Base-by-base conservation (phyloP, 306 rosid species). In the Clitoria ternatea region DNA sequence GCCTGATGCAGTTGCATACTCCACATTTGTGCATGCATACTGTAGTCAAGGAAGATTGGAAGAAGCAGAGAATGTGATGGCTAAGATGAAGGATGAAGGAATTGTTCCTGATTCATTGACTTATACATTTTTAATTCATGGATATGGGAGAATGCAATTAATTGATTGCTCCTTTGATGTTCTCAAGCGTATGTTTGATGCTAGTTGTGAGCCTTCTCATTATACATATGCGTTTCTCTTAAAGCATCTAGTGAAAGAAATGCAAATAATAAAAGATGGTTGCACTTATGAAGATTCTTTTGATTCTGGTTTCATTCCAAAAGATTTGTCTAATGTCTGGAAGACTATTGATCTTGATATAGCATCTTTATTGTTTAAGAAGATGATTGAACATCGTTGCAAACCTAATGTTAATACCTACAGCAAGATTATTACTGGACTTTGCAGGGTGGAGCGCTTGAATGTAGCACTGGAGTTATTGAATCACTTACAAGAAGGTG, bases 201-300 rank as follows among this genome's bases (percentile, higher is more conserved):
- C 84, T 74, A 79, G 74, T 65, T 90, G 89, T 74, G 89, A 82
- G 39, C 91, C 96, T 65, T 90, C 86, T 60, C 82, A 70, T 75
- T 30, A 80, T 69, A 84, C 84, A 61, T 90, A 81, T 71, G 74
- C 81, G 43, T 80, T 73, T 70, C 80, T 90, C 30, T 65, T 87
- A 57, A 87, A 87, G 66, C 88, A 85, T 78, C 73, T 87, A 6
- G 73, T 33, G 18, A 83, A 70, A 57, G 75, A 72, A 70, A 81
- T 32, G 68, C 56, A 33, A 20, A 59, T 20, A 27, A 53, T 60
- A 61, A 49, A 50, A 45, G 60, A 57, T 32, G 56, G 66, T 22
- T 48, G 24, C 37, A 1, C 14, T 20, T 37, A 39, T 22, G 72
- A 61, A 75, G 70, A 36, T 43, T 77, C 75, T 23, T 55, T 74